Evolutionary conservation across 1,284 basidiomycete genomes (phyloP).

Genomic region (Crepidotus sp.): DNA sequence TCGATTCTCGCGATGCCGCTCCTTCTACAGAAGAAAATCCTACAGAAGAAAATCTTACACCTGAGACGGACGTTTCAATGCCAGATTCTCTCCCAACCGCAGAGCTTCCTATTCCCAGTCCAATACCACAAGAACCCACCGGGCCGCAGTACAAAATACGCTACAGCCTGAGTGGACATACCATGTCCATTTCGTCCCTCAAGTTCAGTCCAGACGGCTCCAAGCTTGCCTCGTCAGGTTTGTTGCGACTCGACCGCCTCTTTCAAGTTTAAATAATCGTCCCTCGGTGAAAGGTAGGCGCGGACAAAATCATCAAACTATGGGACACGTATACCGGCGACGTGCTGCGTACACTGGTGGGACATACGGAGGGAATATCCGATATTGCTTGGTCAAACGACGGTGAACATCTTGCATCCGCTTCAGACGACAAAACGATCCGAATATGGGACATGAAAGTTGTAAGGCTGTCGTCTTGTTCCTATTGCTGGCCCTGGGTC

Average conservation of each 20-base stretch:
- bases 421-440: constrained; percentile 84
- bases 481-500: background rate
- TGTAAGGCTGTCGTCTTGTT: constrained; percentile 31
- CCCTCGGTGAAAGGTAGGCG: constrained; percentile 45
- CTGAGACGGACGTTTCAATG: constrained; percentile 17
- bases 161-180: constrained; percentile 64
- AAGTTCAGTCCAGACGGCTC: constrained; percentile 76
- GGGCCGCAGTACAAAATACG: constrained; percentile 32
- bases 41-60: background rate
- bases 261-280: constrained; percentile 19
- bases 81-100: background rate
- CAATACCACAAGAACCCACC: background rate
- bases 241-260: constrained; percentile 22
- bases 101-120: background rate
- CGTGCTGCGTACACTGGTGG: constrained; percentile 59
- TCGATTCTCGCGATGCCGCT: constrained; percentile 2
- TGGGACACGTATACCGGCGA: constrained; percentile 70
- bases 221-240: constrained; percentile 68
- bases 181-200: constrained; percentile 61
- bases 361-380: constrained; percentile 76
- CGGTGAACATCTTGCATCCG: constrained; percentile 75
- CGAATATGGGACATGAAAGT: constrained; percentile 72
- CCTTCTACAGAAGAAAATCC: too few relatives aligned
- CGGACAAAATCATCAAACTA: constrained; percentile 72
- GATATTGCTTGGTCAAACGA: constrained; percentile 84